phyloP scores from a whole-genome alignment of 2,329 filamentous ascomycete species.

The Microsporum ferrugineum region DNA sequence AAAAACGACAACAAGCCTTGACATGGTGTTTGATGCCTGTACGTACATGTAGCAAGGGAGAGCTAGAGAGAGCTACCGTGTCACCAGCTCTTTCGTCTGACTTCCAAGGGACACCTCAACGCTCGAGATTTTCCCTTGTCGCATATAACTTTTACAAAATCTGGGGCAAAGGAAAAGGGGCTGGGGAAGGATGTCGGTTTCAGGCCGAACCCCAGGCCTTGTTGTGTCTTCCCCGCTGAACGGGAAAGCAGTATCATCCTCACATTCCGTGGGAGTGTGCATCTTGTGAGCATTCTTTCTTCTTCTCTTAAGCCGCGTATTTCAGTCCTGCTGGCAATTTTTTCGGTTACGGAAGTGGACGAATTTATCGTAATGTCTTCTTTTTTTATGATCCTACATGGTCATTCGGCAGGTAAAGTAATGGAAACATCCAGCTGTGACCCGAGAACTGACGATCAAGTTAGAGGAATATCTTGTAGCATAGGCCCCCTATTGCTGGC shows the following conservation, averaged over 20 bases:
- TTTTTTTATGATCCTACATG: neutral
- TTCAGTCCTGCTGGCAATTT: neutral
- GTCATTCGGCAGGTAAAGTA: neutral
- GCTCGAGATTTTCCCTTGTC: neutral
- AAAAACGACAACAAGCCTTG: neutral
- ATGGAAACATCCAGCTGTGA: neutral
- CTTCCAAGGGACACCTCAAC: neutral
- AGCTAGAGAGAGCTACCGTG: neutral
- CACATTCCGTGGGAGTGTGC: neutral
- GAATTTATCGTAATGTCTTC: neutral
- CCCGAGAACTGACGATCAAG: neutral
- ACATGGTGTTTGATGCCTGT: neutral
- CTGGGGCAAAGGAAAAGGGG: neutral
- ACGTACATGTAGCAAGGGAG: neutral
- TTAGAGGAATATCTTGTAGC: neutral
- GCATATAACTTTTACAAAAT: neutral
- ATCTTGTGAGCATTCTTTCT: slow-evolving; percentile 3
- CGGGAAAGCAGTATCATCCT: neutral
- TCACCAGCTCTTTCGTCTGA: neutral
- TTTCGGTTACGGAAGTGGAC: neutral
- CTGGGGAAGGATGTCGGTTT: neutral
- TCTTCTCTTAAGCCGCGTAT: neutral
- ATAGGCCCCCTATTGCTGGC: neutral
- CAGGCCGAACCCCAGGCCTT: neutral
- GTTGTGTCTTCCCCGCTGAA: neutral